Conservation (phyloP, 495 filamentous ascomycete genomes). For the Parathielavia appendiculata region DNA sequence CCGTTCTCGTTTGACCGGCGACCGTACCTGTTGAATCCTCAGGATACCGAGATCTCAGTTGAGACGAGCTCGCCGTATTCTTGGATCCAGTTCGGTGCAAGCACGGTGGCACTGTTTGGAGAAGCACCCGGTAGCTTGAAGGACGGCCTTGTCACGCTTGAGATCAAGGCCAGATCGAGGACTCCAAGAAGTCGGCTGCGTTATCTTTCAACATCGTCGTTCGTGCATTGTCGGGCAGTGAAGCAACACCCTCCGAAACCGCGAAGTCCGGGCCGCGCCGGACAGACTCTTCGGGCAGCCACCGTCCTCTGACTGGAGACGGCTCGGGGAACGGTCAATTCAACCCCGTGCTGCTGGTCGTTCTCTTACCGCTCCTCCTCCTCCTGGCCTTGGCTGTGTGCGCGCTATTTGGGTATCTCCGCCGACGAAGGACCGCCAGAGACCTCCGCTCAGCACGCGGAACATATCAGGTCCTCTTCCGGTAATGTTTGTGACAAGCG, state of each 20-base stretch:
- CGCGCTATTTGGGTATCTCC: slow-evolving; percentile 25
- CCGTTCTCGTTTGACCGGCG: slow-evolving; percentile 61
- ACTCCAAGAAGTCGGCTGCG: slow-evolving; percentile 38
- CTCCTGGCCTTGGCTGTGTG: slow-evolving; percentile 15
- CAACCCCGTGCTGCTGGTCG: slow-evolving; percentile 21
- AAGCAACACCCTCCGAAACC: slow-evolving; percentile 1
- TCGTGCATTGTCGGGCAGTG: slow-evolving; percentile 19
- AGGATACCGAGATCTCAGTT: slow-evolving; percentile 51
- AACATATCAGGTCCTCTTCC: slow-evolving; percentile 43
- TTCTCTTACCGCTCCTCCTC: slow-evolving; percentile 21
- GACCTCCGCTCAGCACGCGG: slow-evolving; percentile 18
- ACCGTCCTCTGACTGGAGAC: neutral
- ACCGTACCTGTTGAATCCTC: slow-evolving; percentile 47
- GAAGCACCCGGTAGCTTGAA: slow-evolving; percentile 46
- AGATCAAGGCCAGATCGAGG: slow-evolving; percentile 47
- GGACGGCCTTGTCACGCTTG: slow-evolving; percentile 40
- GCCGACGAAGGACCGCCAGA: slow-evolving; percentile 16
- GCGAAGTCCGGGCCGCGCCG: neutral
- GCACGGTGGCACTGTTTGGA: slow-evolving; percentile 55
- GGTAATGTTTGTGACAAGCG: slow-evolving; percentile 32
- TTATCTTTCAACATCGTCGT: slow-evolving; percentile 51
- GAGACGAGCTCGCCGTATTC: slow-evolving; percentile 46
- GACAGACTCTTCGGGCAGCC: neutral
- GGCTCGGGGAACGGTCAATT: neutral
- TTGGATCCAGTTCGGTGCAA: slow-evolving; percentile 65